Conservation (phyloP, 2,329 filamentous ascomycete species). For the Epichloe sylvatica region DNA sequence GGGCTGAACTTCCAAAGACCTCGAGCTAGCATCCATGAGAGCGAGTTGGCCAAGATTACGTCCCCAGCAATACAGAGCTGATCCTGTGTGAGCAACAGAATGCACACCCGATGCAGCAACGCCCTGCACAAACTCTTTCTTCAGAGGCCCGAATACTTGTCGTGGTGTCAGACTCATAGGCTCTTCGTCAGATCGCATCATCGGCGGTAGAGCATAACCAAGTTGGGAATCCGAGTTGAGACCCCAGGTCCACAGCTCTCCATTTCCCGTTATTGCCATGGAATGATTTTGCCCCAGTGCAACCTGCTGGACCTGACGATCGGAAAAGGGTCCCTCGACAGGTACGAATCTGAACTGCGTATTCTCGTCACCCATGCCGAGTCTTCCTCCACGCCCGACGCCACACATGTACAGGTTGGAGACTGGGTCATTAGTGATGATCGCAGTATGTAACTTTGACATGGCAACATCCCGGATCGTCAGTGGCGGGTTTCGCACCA, state of each 20-base stretch:
- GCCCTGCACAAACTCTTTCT: constrained; percentile 69
- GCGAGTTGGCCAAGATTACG: constrained; percentile 91
- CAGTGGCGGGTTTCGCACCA: constrained; percentile 59
- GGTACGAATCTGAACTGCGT: constrained; percentile 78
- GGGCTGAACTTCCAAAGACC: constrained; percentile 72
- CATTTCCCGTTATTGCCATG: constrained; percentile 68
- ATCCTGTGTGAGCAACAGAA: constrained; percentile 73
- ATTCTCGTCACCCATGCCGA: constrained; percentile 80
- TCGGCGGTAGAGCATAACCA: constrained; percentile 62
- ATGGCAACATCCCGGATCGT: constrained; percentile 70
- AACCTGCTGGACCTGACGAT: constrained; percentile 61
- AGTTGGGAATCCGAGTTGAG: constrained; percentile 76
- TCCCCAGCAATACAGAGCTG: constrained; percentile 81
- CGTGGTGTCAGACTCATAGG: constrained; percentile 68
- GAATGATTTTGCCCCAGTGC: constrained; percentile 87
- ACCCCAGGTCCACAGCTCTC: constrained; percentile 93
- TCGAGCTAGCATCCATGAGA: constrained; percentile 86
- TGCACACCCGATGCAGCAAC: constrained; percentile 82
- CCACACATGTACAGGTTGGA: constrained; percentile 90
- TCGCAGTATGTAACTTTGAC: constrained; percentile 82
- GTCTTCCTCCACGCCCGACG: constrained; percentile 75
- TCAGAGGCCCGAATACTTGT: constrained; percentile 83
- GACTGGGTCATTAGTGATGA: constrained; percentile 74
- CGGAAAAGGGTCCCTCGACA: constrained; percentile 61
- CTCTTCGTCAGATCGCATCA: constrained; percentile 60